Percentiles rank a stretch among this genome's conserved stretches.
Conservation (phyloP, 768 basidiomycete genomes). For the Flagelloscypha sp. region DNA sequence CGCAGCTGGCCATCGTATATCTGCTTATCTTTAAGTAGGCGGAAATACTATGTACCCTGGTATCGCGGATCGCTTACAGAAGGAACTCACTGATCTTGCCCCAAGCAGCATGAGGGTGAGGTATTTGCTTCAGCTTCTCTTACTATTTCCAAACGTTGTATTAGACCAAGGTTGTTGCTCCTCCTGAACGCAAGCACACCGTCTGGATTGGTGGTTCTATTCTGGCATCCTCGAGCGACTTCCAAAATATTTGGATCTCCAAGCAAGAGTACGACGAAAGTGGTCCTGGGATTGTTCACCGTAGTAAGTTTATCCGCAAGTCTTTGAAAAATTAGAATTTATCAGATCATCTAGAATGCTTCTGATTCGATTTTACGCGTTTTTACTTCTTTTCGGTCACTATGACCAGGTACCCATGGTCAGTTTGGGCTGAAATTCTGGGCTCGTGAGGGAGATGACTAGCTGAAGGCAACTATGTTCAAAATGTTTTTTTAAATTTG, state of each 20-base stretch:
- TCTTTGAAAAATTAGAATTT: too few species aligned
- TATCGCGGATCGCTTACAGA: slow-evolving; percentile 93
- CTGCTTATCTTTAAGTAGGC: too few species aligned
- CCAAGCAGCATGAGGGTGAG: slow-evolving; percentile 82
- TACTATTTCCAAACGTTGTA: slow-evolving; percentile 9
- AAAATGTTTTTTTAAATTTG: too few species aligned
- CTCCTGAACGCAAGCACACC: slow-evolving; percentile 90
- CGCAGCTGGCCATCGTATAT: too few species aligned
- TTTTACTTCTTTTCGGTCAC: too few species aligned
- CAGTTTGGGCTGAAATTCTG: too few species aligned
- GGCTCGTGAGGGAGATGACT: too few species aligned
- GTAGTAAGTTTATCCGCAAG: slow-evolving; percentile 39
- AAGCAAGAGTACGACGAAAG: slow-evolving; percentile 90
- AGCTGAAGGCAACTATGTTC: too few species aligned
- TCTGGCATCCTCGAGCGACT: slow-evolving; percentile 82
- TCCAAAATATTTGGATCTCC: slow-evolving; percentile 95
- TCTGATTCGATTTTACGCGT: too few species aligned
- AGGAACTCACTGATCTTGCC: slow-evolving; percentile 78
- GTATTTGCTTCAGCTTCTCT: slow-evolving; percentile 1
- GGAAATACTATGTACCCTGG: slow-evolving; percentile 96
- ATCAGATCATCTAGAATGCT: too few species aligned
- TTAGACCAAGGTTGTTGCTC: slow-evolving; percentile 87
- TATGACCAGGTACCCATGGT: too few species aligned
- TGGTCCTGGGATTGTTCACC: slow-evolving; percentile 73
- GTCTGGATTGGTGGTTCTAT: slow-evolving; percentile 92